These are phyloP conservation scores for Diplodia seriata DNA, from an alignment of 2,329 filamentous ascomycete species.

Conservation along the genomic window DNA sequence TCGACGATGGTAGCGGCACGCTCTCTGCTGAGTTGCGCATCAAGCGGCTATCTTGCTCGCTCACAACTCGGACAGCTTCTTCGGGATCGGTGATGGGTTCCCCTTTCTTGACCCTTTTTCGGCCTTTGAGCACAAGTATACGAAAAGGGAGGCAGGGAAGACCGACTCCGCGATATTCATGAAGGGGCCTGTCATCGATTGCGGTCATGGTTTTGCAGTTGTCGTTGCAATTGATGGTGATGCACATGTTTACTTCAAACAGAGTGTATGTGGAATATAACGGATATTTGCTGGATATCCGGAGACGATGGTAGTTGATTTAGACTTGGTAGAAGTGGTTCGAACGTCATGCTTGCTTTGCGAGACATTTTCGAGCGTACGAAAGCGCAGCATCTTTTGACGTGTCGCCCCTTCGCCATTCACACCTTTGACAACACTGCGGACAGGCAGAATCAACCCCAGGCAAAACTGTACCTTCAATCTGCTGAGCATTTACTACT, in stretches of 20 bases:
- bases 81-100: neutral
- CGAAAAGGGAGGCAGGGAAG: neutral
- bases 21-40: neutral
- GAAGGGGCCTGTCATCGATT: neutral
- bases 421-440: too few species aligned
- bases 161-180: neutral
- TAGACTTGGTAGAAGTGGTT: too few species aligned
- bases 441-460: too few species aligned
- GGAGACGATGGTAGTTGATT: neutral
- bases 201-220: neutral
- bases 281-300: neutral
- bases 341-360: too few species aligned
- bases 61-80: neutral
- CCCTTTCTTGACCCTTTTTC: neutral
- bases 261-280: neutral
- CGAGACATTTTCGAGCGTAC: too few species aligned
- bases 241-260: neutral
- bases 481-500: too few species aligned
- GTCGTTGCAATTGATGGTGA: neutral
- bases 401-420: too few species aligned
- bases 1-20: neutral
- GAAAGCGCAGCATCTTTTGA: too few species aligned
- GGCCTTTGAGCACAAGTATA: neutral
- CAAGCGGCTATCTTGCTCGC: neutral
- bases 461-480: too few species aligned